Evolutionary conservation across 306 rosid species (phyloP), one percentile per base, ranked within the genome.

Genomic region (Pachyrhizus erosus): DNA sequence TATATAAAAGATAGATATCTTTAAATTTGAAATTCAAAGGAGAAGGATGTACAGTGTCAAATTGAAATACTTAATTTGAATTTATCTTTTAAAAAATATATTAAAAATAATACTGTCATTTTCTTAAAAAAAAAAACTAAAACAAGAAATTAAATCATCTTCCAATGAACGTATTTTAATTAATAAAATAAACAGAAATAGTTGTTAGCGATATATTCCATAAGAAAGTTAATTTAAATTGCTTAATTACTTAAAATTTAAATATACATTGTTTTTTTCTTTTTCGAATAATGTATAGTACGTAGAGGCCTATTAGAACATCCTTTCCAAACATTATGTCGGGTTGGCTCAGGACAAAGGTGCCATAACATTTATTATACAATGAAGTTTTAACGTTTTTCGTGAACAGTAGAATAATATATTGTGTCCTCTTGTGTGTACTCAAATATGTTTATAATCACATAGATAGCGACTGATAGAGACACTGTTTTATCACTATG

Each of bases 361-460:
- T 42, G 43, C 39, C 71, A 76, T 42, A 61, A 45, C 20, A 75
- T 54, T 65, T 33, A 65, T 75, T 34, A 52, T 55, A 76, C 71
- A 26, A 77, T 18, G 60, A 46, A 64, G 60, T 7, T 42, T 37
- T 33, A 72, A 18, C 70, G 24, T 27, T 42, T 57, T 42, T 45
- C 21, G 43, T 45, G 82, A 46, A 69, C 33, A n/a, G 72, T 57
- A 67, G 77, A 75, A 82, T 34, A 77, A 69, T 20, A 78, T 49
- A 66, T 43, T 13, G 52, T 57, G 82, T 69, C 66, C 86, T 45
- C 58, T 67, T 64, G 40, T 66, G 75, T 26, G 49, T 78, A 24
- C 76, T 21, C 13, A 52, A 43, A 34, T 75, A 40, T 69, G 31
- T 57, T 31, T 20, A 69, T 17, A 31, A 69, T 70, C 52, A 48